A percentile compares a stretch with the other conserved stretches of the same genome.
phyloP scores from a whole-genome alignment of 148 eudicot species.

The Polygonum maritimum region DNA sequence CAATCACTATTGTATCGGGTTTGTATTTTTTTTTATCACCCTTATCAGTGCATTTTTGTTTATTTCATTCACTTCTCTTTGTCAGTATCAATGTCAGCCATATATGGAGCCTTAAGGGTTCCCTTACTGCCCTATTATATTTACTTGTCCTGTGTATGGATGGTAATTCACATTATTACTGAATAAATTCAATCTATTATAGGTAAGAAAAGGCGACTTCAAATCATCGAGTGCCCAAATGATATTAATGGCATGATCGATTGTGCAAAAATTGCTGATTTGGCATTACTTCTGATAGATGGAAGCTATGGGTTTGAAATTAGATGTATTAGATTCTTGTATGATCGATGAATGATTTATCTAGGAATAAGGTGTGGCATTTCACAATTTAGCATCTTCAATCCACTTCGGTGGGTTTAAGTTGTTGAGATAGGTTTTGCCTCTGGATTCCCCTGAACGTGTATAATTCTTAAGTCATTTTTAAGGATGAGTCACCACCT shows the following conservation, averaged over 20 bases:
- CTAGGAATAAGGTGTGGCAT: background rate
- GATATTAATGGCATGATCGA: slow-evolving; percentile 96
- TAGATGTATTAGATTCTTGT: no score
- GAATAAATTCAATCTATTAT: slow-evolving; percentile 6
- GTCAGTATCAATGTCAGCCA: background rate
- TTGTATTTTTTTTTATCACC: slow-evolving; percentile 7
- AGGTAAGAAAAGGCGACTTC: slow-evolving; percentile 91
- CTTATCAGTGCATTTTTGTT: background rate
- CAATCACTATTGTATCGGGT: slow-evolving; percentile 90
- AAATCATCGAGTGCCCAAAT: slow-evolving; percentile 94
- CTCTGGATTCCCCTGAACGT: background rate
- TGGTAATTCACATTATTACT: background rate
- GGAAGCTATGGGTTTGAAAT: slow-evolving; percentile 98
- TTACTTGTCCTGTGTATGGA: background rate
- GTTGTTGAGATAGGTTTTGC: background rate
- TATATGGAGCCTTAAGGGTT: background rate
- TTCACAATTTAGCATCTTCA: background rate
- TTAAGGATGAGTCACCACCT: background rate
- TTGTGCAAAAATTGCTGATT: slow-evolving; percentile 88
- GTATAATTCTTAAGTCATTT: background rate
- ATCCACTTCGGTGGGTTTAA: background rate
- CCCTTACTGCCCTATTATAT: background rate
- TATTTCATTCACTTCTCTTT: background rate
- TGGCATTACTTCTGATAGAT: slow-evolving; percentile 80
- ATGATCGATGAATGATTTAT: background rate